Evolutionary conservation across 768 basidiomycete genomes (phyloP).

Genomic region (Rhizopogon salebrosus): DNA sequence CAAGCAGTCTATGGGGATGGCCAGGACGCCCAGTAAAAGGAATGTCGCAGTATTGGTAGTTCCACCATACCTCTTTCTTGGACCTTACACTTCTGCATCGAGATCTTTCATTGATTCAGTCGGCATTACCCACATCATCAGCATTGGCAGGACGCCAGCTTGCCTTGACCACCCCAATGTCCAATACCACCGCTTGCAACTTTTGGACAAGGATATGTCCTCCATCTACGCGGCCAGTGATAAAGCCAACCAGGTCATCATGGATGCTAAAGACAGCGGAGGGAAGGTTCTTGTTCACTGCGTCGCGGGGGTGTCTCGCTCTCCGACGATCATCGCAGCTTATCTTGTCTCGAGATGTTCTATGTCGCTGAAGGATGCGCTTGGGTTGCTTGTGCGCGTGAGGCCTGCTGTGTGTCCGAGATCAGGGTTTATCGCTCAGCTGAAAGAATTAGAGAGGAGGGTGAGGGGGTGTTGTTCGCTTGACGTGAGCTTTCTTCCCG

Average conservation of each 20-base stretch:
- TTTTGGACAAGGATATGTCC: slow-evolving; percentile 29
- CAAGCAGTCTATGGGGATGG: neutral
- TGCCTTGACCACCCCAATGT: slow-evolving; percentile 21
- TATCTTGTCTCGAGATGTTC: slow-evolving; percentile 34
- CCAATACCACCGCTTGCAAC: slow-evolving; percentile 33
- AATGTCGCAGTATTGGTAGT: slow-evolving; percentile 4
- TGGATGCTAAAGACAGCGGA: slow-evolving; percentile 22
- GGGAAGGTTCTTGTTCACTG: slow-evolving; percentile 41
- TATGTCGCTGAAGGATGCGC: slow-evolving; percentile 34
- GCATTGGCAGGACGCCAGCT: slow-evolving; percentile 33
- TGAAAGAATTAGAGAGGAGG: slow-evolving; percentile 24
- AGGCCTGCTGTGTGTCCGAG: slow-evolving; percentile 38
- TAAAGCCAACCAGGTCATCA: slow-evolving; percentile 11
- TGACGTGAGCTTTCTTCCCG: slow-evolving; percentile 32
- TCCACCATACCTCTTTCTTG: slow-evolving; percentile 32
- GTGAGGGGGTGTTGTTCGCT: slow-evolving; percentile 21
- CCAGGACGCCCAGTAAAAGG: neutral
- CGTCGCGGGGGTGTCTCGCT: slow-evolving; percentile 41
- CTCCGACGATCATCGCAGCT: slow-evolving; percentile 35
- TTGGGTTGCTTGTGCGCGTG: slow-evolving; percentile 29
- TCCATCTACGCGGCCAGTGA: slow-evolving; percentile 15
- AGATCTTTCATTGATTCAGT: slow-evolving; percentile 27
- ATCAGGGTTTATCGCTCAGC: slow-evolving; percentile 36
- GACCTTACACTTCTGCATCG: slow-evolving; percentile 36
- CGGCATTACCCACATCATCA: slow-evolving; percentile 35